Conservation (phyloP, 2,329 filamentous ascomycete genomes). For the Pleoardoris graminearum region DNA sequence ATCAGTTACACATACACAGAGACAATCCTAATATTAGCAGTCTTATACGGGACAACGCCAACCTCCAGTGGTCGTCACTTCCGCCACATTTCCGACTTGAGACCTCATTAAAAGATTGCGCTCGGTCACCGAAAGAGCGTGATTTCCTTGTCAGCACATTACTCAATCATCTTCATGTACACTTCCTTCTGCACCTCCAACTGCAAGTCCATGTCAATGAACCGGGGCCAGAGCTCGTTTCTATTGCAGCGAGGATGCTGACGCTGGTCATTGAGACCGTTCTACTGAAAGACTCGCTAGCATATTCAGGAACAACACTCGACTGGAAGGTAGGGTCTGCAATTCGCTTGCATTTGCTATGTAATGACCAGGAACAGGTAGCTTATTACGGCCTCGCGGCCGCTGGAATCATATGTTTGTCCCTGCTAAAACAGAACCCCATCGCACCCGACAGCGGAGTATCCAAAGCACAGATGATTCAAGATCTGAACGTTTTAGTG, state of each 20-base stretch:
- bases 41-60: background rate
- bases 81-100: slow-evolving; percentile 6
- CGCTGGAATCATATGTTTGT: slow-evolving; percentile 38
- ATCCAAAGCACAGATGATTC: slow-evolving; percentile 2
- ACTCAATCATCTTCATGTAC: slow-evolving; percentile 40
- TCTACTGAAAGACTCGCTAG: slow-evolving; percentile 32
- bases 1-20: background rate
- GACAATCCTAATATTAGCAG: background rate
- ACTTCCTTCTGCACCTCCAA: slow-evolving; percentile 33
- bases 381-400: slow-evolving; percentile 41
- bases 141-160: slow-evolving; percentile 40
- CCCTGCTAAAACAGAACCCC: slow-evolving; percentile 19
- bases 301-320: slow-evolving; percentile 40
- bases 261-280: slow-evolving; percentile 34
- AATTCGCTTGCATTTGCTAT: too few species aligned
- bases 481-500: slow-evolving; percentile 2
- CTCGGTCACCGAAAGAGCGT: slow-evolving; percentile 24
- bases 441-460: background rate
- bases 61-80: slow-evolving; percentile 1
- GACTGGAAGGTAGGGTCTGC: slow-evolving; percentile 33
- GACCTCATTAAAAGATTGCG: slow-evolving; percentile 13
- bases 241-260: slow-evolving; percentile 34
- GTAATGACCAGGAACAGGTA: background rate
- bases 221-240: slow-evolving; percentile 27
- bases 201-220: slow-evolving; percentile 24